These are phyloP conservation scores for Pogostemon cablin DNA, from an alignment of 257 asterid genomes.

Conservation along the genomic window DNA sequence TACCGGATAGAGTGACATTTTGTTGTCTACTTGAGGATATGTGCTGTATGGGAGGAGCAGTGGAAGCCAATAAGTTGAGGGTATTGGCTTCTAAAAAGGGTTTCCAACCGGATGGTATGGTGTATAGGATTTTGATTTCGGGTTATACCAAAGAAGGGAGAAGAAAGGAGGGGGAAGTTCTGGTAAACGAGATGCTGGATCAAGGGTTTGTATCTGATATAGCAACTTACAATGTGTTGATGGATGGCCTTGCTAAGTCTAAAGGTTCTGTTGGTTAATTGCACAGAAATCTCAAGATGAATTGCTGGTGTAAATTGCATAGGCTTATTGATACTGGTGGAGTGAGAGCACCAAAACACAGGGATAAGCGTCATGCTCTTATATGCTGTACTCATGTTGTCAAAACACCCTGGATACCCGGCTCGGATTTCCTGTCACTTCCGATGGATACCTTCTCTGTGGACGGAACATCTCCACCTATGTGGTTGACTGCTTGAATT, in stretches of 20 bases:
- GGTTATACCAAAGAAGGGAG: conserved; percentile 70
- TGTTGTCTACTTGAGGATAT: conserved; percentile 68
- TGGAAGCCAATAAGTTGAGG: conserved; percentile 81
- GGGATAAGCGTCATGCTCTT: neutral
- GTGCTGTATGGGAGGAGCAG: conserved; percentile 58
- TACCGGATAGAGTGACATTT: conserved; percentile 82
- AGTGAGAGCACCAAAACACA: neutral
- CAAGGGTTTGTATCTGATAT: conserved; percentile 75
- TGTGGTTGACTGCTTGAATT: too few relatives aligned
- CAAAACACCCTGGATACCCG: neutral
- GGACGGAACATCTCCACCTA: too few relatives aligned
- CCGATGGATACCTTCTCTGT: too few relatives aligned
- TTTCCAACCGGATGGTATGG: conserved; percentile 68
- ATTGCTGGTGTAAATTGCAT: neutral
- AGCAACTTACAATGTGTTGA: conserved; percentile 72
- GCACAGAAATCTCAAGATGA: conserved; percentile 17
- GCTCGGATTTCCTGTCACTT: too few relatives aligned
- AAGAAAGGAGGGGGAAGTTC: conserved; percentile 69
- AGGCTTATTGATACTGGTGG: neutral
- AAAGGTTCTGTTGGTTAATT: conserved; percentile 30
- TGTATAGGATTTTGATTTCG: conserved; percentile 65
- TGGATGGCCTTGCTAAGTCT: conserved; percentile 56
- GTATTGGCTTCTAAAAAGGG: conserved; percentile 72
- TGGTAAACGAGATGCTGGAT: conserved; percentile 94
- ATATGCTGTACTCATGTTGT: neutral